Base-by-base conservation (phyloP, 139 green algal genomes). In the Penium margaritaceum region DNA sequence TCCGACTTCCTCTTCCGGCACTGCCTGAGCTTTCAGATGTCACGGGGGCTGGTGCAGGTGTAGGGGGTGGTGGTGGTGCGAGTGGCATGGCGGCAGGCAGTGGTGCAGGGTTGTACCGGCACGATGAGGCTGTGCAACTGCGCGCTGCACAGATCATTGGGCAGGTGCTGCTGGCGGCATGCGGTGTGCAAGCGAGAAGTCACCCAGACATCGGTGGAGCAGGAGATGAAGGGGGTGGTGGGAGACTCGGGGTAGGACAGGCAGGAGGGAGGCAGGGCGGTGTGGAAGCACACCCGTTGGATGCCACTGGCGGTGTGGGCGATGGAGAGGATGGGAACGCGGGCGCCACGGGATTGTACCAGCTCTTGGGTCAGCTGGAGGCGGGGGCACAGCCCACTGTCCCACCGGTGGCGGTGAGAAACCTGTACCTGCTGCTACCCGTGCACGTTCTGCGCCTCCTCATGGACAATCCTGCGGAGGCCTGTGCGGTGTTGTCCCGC, bases 81-180 rank as follows among this genome's bases (percentile, higher is more conserved):
- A n/a, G n/a, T n/a, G n/a, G n/a, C n/a, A n/a, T n/a, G n/a, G n/a
- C n/a, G n/a, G n/a, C n/a, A n/a, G n/a, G n/a, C n/a, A n/a, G n/a
- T n/a, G n/a, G n/a, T n/a, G n/a, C n/a, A n/a, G n/a, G n/a, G n/a
- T n/a, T n/a, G n/a, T n/a, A n/a, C n/a, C n/a, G n/a, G n/a, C n/a
- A n/a, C n/a, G n/a, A n/a, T n/a, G 61, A 74, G 21, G 44, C 36
- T 27, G 35, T 30, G 41, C 66, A 63, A 21, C 44, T 63, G n/a
- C 33, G 41, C 5, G 66, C 66, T 63, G 66, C 66, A 24, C 66
- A 74, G 68, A 70, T 76, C 30, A 30, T 76, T 24, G 68, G 68
- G 19, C 51, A 76, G 37, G 29, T 76, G 15, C 53, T 76, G 46
- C 51, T 76, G 60, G 68, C 68, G 14, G 33, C 68, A 5, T 38